Percentiles rank a stretch among this genome's conserved stretches.
These are phyloP conservation scores for Beauveria scarabaeidicola DNA, from an alignment of 2,329 filamentous ascomycete genomes.

Conservation along the genomic window DNA sequence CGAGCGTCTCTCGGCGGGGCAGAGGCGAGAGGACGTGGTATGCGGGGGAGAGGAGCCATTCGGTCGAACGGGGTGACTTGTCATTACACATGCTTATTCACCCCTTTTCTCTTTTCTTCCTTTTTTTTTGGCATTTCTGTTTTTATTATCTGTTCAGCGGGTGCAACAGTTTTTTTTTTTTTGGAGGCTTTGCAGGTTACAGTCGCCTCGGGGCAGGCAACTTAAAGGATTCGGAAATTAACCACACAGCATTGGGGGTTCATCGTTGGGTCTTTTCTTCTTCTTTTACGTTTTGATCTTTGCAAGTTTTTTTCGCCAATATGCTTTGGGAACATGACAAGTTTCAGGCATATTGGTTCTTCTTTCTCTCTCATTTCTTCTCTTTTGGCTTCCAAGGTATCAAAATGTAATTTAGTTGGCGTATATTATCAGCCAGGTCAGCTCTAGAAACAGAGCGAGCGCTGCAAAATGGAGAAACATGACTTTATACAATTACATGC, in stretches of 20 bases:
- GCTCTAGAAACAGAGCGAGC: not conserved
- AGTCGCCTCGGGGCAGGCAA: not conserved
- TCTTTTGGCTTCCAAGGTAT: not conserved
- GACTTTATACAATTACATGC: not conserved
- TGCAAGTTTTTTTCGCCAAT: not conserved
- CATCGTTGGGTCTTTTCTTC: not conserved
- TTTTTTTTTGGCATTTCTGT: not conserved
- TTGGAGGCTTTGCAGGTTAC: not conserved
- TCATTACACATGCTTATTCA: conserved; percentile 11
- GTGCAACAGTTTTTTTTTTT: not conserved
- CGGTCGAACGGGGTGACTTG: not conserved
- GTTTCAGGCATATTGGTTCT: not conserved
- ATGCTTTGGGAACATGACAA: not conserved
- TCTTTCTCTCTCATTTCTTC: not conserved
- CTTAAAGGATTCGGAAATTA: not conserved
- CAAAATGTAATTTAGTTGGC: conserved; percentile 2
- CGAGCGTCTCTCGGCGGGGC: too few relatives aligned
- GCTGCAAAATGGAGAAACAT: not conserved
- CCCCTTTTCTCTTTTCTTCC: not conserved
- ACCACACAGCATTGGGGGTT: conserved; percentile 2
- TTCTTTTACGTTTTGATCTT: not conserved
- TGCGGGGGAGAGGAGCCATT: not conserved
- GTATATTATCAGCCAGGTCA: not conserved
- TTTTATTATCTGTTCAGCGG: not conserved
- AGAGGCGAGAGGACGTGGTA: not conserved